phyloP scores from a whole-genome alignment of 2,329 filamentous ascomycete genomes.

The Colletotrichum caudatum region DNA sequence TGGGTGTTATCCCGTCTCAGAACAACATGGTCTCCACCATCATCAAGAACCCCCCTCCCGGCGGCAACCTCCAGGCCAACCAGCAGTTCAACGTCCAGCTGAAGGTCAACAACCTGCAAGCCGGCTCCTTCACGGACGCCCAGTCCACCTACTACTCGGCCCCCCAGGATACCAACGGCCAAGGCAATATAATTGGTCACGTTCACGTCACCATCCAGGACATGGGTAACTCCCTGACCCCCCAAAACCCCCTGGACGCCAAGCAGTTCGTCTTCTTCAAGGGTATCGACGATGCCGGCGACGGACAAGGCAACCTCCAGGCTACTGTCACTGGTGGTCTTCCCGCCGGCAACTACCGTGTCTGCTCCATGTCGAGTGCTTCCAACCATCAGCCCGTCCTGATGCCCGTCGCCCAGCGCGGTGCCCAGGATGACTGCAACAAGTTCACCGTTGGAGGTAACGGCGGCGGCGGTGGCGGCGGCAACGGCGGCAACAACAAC shows the following conservation, averaged over 20 bases:
- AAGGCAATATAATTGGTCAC: conserved; percentile 68
- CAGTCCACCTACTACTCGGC: conserved; percentile 71
- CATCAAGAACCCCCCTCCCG: conserved; percentile 65
- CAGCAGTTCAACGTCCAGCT: conserved; percentile 66
- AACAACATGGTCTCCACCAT: conserved; percentile 69
- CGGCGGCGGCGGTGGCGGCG: conserved; percentile 44
- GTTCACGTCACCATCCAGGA: conserved; percentile 71
- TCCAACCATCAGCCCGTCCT: conserved; percentile 75
- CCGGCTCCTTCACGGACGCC: conserved; percentile 73
- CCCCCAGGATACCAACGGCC: conserved; percentile 63
- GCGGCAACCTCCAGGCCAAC: conserved; percentile 60
- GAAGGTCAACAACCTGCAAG: conserved; percentile 63
- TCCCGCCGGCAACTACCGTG: conserved; percentile 71
- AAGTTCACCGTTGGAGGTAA: conserved; percentile 43
- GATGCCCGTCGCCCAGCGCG: conserved; percentile 76
- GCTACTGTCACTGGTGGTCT: conserved; percentile 69
- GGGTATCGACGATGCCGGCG: conserved; percentile 72
- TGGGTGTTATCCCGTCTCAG: conserved; percentile 70
- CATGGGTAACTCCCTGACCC: conserved; percentile 63
- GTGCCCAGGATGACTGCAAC: conserved; percentile 73
- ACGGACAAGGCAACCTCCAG: conserved; percentile 65
- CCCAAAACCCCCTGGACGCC: conserved; percentile 64
- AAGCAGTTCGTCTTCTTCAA: conserved; percentile 72
- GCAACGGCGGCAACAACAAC: conserved; percentile 40
- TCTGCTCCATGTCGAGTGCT: conserved; percentile 73